Conservation (phyloP, 2,329 filamentous ascomycete species). For the Lecanicillium sp. region DNA sequence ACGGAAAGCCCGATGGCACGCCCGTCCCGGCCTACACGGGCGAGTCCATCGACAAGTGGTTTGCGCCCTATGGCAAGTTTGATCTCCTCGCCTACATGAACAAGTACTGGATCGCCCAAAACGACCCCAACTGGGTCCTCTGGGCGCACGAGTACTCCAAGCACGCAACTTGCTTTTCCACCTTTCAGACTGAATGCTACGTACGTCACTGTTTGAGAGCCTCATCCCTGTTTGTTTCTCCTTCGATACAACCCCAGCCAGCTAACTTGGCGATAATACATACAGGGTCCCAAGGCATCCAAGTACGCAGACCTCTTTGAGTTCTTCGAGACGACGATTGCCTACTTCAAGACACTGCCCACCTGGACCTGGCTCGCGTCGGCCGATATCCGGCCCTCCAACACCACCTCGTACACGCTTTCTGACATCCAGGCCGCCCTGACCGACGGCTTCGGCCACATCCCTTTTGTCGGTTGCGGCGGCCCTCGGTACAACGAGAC, state of each 20-base stretch:
- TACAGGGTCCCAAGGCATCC: constrained; percentile 41
- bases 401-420: constrained; percentile 49
- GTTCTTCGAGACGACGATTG: constrained; percentile 53
- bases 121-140: constrained; percentile 48
- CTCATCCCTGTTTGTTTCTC: neutral
- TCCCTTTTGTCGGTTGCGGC: constrained; percentile 54
- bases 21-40: constrained; percentile 52
- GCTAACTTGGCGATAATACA: neutral
- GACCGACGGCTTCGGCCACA: constrained; percentile 38
- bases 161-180: constrained; percentile 60
- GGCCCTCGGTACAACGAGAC: constrained; percentile 56
- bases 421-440: constrained; percentile 43
- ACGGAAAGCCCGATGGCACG: constrained; percentile 41
- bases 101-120: constrained; percentile 53
- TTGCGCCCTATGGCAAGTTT: constrained; percentile 47
- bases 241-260: too few species aligned
- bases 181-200: constrained; percentile 59
- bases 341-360: constrained; percentile 50
- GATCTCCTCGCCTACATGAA: constrained; percentile 60
- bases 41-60: constrained; percentile 48
- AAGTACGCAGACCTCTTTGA: constrained; percentile 53
- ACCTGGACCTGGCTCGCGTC: constrained; percentile 53
- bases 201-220: too few species aligned
- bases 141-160: constrained; percentile 64
- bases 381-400: constrained; percentile 48